These are phyloP conservation scores for Xerocomus spinulosus DNA, from an alignment of 768 basidiomycete genomes.

Conservation along the genomic window DNA sequence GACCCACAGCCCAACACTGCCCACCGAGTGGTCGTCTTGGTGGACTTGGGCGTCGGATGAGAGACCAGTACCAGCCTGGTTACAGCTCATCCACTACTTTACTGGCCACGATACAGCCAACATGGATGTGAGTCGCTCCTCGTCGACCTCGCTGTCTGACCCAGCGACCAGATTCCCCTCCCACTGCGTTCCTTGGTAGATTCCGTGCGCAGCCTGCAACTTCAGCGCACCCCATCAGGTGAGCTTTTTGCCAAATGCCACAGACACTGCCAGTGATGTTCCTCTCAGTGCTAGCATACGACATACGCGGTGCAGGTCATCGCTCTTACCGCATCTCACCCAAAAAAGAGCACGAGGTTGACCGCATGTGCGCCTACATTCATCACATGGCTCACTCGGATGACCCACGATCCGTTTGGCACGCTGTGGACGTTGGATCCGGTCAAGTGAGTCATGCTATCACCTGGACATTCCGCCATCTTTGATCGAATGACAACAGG, in stretches of 20 bases:
- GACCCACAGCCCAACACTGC: constrained; percentile 16
- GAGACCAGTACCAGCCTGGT: constrained; percentile 21
- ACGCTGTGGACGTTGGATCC: constrained; percentile 69
- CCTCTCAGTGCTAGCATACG: constrained; percentile 6
- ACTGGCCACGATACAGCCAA: constrained; percentile 2
- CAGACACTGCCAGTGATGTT: neutral
- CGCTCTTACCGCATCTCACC: constrained; percentile 57
- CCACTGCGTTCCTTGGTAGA: constrained; percentile 21
- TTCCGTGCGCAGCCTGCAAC: constrained; percentile 23
- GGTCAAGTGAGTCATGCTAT: constrained; percentile 48
- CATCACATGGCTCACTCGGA: constrained; percentile 30
- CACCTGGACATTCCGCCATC: neutral
- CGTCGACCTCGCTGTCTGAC: neutral
- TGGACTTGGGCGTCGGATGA: constrained; percentile 32
- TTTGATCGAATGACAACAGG: constrained; percentile 35
- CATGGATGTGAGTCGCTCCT: constrained; percentile 14
- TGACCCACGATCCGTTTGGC: constrained; percentile 24
- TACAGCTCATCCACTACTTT: constrained; percentile 23
- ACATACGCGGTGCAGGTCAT: constrained; percentile 1
- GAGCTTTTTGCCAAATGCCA: neutral
- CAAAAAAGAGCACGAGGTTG: constrained; percentile 72
- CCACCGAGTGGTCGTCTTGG: constrained; percentile 31
- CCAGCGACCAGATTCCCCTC: constrained; percentile 17
- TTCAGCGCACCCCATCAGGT: constrained; percentile 20
- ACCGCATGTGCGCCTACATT: constrained; percentile 57